Conservation (phyloP, 1,284 basidiomycete species). For the Coniferiporia weirii region DNA sequence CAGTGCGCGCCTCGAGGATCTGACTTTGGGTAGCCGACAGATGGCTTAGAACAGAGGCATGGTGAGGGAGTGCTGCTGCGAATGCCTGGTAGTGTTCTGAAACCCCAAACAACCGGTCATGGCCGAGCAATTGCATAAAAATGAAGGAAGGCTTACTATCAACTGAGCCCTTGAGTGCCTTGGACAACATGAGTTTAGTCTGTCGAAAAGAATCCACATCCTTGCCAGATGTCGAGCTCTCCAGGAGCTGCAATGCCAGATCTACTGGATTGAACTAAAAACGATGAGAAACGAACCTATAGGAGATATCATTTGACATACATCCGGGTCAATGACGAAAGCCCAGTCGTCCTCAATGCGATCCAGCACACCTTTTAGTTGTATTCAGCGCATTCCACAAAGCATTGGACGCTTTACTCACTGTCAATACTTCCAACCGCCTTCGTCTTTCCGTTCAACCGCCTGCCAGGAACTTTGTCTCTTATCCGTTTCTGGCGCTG, state of each 20-base stretch:
- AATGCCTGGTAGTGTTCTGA: conserved; percentile 88
- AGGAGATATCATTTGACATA: conserved; percentile 34
- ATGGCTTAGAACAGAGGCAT: conserved; percentile 69
- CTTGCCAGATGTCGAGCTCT: conserved; percentile 64
- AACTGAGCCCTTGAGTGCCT: conserved; percentile 77
- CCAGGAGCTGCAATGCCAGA: conserved; percentile 81
- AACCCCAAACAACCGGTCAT: conserved; percentile 1
- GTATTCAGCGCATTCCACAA: not conserved
- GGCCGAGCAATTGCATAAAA: conserved; percentile 5
- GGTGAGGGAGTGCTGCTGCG: conserved; percentile 84
- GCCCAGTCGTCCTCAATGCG: conserved; percentile 89
- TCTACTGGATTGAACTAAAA: conserved; percentile 87
- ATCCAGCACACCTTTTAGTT: conserved; percentile 68
- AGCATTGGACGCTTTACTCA: conserved; percentile 30
- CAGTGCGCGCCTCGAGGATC: conserved; percentile 62
- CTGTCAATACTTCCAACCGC: conserved; percentile 70
- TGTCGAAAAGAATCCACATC: conserved; percentile 70
- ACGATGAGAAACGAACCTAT: conserved; percentile 6
- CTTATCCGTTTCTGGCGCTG: conserved; percentile 62
- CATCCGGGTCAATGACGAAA: conserved; percentile 79
- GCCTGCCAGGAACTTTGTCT: conserved; percentile 58
- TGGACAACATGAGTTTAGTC: conserved; percentile 71
- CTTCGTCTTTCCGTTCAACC: conserved; percentile 46
- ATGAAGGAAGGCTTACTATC: conserved; percentile 51
- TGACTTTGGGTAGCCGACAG: conserved; percentile 70